A percentile compares a stretch with the other conserved stretches of the same genome.
Conservation (phyloP, 371 early-diverging fungal genomes). For the Saksenaea vasiformis region DNA sequence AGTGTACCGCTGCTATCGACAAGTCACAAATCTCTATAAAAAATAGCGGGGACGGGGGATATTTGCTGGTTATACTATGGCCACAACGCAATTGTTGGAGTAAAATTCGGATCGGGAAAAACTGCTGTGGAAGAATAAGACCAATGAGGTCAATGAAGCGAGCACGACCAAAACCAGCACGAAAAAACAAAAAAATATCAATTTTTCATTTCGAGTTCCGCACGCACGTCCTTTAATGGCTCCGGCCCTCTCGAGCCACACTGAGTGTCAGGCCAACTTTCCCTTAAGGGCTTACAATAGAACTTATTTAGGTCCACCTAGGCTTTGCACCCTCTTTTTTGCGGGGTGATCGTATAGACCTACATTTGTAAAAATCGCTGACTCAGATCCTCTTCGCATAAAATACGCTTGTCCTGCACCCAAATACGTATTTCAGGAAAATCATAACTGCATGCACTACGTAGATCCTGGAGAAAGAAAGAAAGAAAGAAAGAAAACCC, state of each 20-base stretch:
- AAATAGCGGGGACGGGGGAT: background rate
- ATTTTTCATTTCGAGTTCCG: slow-evolving; percentile 7
- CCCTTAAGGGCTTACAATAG: too few relatives aligned
- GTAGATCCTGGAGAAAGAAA: too few relatives aligned
- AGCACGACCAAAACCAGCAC: background rate
- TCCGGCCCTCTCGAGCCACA: background rate
- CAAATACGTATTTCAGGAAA: too few relatives aligned
- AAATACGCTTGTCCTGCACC: too few relatives aligned
- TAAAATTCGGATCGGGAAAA: background rate
- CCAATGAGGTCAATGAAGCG: background rate
- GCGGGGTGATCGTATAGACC: too few relatives aligned
- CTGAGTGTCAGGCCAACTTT: too few relatives aligned
- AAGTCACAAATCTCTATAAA: slow-evolving; percentile 2
- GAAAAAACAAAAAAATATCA: slow-evolving; percentile 9
- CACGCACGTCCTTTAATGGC: background rate
- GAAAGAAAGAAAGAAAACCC: too few relatives aligned
- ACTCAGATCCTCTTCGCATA: too few relatives aligned
- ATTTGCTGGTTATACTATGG: background rate
- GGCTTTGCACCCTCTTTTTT: too few relatives aligned
- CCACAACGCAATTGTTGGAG: background rate
- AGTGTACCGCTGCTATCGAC: slow-evolving; percentile 2
- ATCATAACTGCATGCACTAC: too few relatives aligned
- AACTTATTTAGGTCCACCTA: too few relatives aligned
- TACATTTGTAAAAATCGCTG: too few relatives aligned
- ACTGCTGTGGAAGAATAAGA: background rate